Evolutionary conservation across 2,329 filamentous ascomycete genomes (phyloP).

Genomic region (Aspergillus sojae): DNA sequence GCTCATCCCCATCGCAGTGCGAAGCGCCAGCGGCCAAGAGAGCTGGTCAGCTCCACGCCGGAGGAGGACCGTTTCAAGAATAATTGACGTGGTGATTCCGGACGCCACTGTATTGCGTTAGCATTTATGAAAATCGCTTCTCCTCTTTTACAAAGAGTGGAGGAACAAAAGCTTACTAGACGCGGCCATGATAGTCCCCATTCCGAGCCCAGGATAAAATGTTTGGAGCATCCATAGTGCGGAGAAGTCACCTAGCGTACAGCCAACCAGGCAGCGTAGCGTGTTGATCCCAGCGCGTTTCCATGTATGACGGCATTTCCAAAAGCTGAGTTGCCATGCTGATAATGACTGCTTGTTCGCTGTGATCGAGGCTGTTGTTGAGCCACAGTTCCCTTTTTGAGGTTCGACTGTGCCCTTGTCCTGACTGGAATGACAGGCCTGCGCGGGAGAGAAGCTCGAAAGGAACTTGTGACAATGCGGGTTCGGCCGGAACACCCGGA

Average conservation of each 20-base stretch:
- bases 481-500: background rate
- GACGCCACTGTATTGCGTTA: constrained; percentile 47
- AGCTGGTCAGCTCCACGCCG: constrained; percentile 53
- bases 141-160: background rate
- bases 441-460: background rate
- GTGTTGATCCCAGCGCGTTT: constrained; percentile 58
- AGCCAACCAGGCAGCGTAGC: constrained; percentile 58
- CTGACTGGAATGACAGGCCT: background rate
- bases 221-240: constrained; percentile 60
- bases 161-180: constrained; percentile 46
- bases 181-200: constrained; percentile 54
- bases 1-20: constrained; percentile 61
- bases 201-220: constrained; percentile 50
- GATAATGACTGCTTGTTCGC: background rate
- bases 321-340: constrained; percentile 29
- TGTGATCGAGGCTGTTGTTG: background rate
- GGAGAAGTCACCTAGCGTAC: constrained; percentile 60
- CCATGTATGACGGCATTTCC: constrained; percentile 47
- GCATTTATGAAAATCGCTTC: fast-evolving
- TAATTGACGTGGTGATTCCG: constrained; percentile 56
- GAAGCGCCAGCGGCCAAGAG: constrained; percentile 50
- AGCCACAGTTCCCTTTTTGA: background rate
- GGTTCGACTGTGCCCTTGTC: background rate
- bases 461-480: background rate
- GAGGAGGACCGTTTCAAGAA: constrained; percentile 57